phyloP scores from a whole-genome alignment of 129 eudicot species.

The Centaurea solstitialis region DNA sequence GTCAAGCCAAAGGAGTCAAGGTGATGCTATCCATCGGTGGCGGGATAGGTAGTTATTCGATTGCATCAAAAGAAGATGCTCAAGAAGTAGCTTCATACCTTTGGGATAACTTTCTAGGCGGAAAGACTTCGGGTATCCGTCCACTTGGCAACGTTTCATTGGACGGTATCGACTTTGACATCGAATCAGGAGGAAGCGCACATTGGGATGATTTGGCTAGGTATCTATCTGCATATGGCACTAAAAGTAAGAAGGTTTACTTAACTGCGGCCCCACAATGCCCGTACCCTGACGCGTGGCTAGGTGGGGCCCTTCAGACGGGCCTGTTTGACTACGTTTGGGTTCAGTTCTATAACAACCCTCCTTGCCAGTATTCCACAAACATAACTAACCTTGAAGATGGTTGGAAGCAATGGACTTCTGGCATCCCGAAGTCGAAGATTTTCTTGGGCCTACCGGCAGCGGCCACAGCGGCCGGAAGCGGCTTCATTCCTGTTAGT shows the following conservation, averaged over 20 bases:
- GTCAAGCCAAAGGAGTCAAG: conserved; percentile 34
- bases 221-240: neutral
- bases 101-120: conserved; percentile 48
- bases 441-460: conserved; percentile 41
- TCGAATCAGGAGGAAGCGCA: conserved; percentile 29
- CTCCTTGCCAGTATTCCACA: neutral
- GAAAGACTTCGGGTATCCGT: conserved; percentile 18
- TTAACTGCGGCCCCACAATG: conserved; percentile 45
- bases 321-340: conserved; percentile 38
- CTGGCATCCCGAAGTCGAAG: conserved; percentile 11
- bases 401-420: conserved; percentile 33
- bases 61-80: conserved; percentile 31
- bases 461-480: conserved; percentile 32
- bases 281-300: conserved; percentile 37
- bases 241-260: conserved; percentile 22
- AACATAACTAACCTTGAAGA: conserved; percentile 8
- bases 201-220: conserved; percentile 38
- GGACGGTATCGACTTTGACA: conserved; percentile 28
- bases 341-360: conserved; percentile 36
- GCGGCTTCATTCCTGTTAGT: conserved; percentile 17
- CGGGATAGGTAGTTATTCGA: conserved; percentile 27
- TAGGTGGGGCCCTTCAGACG: conserved; percentile 29
- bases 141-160: conserved; percentile 26
- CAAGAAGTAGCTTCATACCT: conserved; percentile 19
- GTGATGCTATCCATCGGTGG: conserved; percentile 44